Evolutionary conservation across 2,329 filamentous ascomycete genomes (phyloP).

Genomic region (Herpotrichia juniperi): DNA sequence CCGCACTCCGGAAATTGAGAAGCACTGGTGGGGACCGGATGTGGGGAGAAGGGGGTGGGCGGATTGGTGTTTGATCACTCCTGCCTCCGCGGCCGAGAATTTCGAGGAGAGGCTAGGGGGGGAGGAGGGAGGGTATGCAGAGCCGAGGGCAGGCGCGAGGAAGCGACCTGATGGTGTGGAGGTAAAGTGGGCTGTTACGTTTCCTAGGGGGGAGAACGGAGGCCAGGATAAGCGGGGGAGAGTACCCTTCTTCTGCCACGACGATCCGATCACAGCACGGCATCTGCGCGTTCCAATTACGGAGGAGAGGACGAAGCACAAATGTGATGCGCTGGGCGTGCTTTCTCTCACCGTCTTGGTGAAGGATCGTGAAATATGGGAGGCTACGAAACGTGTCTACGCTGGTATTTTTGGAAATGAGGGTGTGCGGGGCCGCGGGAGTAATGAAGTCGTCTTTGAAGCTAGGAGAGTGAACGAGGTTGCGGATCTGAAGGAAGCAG

Average conservation of each 20-base stretch:
- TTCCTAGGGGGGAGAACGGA: slow-evolving; percentile 49
- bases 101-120: slow-evolving; percentile 5
- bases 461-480: slow-evolving; percentile 22
- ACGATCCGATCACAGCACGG: slow-evolving; percentile 59
- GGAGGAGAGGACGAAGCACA: slow-evolving; percentile 52
- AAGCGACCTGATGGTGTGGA: slow-evolving; percentile 61
- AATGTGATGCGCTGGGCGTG: slow-evolving; percentile 58
- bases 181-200: slow-evolving; percentile 66
- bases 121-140: slow-evolving; percentile 47
- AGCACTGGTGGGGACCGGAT: slow-evolving; percentile 65
- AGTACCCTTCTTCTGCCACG: slow-evolving; percentile 67
- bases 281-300: slow-evolving; percentile 60
- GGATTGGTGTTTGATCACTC: slow-evolving; percentile 59
- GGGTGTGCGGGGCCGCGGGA: slow-evolving; percentile 1
- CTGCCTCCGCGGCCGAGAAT: slow-evolving; percentile 15
- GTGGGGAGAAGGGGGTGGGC: slow-evolving; percentile 61
- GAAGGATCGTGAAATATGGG: slow-evolving; percentile 17
- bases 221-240: slow-evolving; percentile 50
- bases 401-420: slow-evolving; percentile 19
- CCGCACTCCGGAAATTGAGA: slow-evolving; percentile 34
- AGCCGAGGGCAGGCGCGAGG: slow-evolving; percentile 60
- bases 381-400: slow-evolving; percentile 20
- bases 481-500: slow-evolving; percentile 4
- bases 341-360: slow-evolving; percentile 32
- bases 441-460: slow-evolving; percentile 18